Evolutionary conservation across 2,329 filamentous ascomycete genomes (phyloP), one percentile per base, ranked within the genome.

Genomic region (Aspergillus tanneri): DNA sequence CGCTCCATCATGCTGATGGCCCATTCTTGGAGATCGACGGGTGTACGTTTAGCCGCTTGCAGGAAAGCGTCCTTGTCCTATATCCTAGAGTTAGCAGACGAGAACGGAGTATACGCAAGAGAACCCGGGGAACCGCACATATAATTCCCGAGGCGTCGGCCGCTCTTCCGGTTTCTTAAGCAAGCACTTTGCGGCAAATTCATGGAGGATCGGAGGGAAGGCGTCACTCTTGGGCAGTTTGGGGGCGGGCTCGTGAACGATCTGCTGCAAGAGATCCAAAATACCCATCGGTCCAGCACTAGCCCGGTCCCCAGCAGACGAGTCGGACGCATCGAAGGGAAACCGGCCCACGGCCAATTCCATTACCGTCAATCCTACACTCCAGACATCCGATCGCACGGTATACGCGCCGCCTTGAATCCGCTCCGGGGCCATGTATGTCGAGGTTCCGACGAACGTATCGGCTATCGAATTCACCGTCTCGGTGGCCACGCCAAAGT

Each of bases 381-480:
- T 96, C 93, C 93, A 99, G 3, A 99, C 93, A 68, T 99, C 93
- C 10, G 91, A 96, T 71, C 96, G 96, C 63, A 99, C 92, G 0
- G 92, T 96, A 72, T 99, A 99, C 62, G 89, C 90, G 55, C 93
- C 90, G 54, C 93, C 93, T 69, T 97, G 91, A 59, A 99, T 99
- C 69, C 93, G 84, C 75, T 99, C 93, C 0, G 93, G 93, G 0
- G 93, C 93, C 93, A 99, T 99, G 77, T 99, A 99, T 47, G 93
- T 99, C 28, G 93, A 96, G 2, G 93, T 99, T 44, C 93, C 93
- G 27, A 99, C 93, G 63, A 99, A 99, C 0, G 93, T 99, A 66
- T 97, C 92, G 43, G 93, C 93, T 57, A 99, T 90, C 4, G 93
- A 97, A 73, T 97, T 97, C 68, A 97, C 90, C 12, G 96, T 82